A percentile compares a stretch with the other conserved stretches of the same genome.
phyloP scores from a whole-genome alignment of 1,284 basidiomycete genomes.

The Tilletia walkeri region DNA sequence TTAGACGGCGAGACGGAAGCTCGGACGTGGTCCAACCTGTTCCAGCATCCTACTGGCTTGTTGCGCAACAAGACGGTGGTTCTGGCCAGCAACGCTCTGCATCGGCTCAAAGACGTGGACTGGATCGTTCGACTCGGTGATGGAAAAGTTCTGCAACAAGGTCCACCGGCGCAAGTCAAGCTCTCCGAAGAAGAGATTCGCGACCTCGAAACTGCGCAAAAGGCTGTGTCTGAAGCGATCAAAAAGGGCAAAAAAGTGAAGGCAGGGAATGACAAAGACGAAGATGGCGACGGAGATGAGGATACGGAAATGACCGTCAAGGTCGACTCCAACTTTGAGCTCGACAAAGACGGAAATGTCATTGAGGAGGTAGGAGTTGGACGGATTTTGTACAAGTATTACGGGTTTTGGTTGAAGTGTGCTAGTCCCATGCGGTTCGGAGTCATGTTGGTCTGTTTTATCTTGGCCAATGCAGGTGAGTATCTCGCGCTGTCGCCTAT shows the following conservation, averaged over 20 bases:
- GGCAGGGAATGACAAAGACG: neutral
- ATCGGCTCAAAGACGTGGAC: conserved; percentile 9
- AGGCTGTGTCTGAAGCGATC: neutral
- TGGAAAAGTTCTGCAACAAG: neutral
- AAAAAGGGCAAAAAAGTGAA: neutral
- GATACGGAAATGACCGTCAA: neutral
- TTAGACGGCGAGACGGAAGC: conserved; percentile 35
- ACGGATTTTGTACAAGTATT: neutral
- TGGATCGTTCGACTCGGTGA: conserved; percentile 9
- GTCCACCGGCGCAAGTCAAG: neutral
- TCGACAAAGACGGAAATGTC: neutral
- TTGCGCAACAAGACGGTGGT: conserved; percentile 32
- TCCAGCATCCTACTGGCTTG: conserved; percentile 29
- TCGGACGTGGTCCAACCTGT: conserved; percentile 33
- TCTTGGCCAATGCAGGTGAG: neutral
- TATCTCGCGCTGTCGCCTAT: neutral
- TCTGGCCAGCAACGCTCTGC: conserved; percentile 13
- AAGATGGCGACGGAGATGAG: neutral
- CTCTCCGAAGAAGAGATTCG: neutral
- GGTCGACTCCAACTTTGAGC: neutral
- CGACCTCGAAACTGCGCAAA: conserved; percentile 1
- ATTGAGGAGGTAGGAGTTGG: neutral
- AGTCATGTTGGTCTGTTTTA: neutral
- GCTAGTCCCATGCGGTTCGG: neutral
- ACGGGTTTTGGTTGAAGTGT: neutral